A percentile compares a stretch with the other conserved stretches of the same genome.
Evolutionary conservation across 257 asterid genomes (phyloP).

Genomic region (Rehmannia glutinosa): DNA sequence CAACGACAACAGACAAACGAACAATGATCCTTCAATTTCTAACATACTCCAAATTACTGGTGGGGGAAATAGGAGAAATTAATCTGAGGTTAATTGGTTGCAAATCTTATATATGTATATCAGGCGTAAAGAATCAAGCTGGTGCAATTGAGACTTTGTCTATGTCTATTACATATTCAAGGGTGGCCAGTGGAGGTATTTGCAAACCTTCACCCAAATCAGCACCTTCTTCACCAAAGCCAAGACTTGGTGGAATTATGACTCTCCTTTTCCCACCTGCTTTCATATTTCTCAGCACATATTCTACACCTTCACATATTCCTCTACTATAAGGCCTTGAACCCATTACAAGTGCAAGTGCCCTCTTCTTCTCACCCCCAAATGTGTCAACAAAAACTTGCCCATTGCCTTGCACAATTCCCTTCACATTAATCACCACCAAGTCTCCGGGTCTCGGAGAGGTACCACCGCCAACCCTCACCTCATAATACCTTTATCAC

Average conservation of each 20-base stretch:
- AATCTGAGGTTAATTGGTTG: too few species aligned
- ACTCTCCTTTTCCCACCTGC: conserved; percentile 83
- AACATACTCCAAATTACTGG: too few species aligned
- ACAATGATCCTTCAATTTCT: too few species aligned
- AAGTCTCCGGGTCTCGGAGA: conserved; percentile 61
- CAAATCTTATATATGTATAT: too few species aligned
- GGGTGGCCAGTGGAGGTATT: conserved; percentile 76
- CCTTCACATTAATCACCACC: conserved; percentile 77
- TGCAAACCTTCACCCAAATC: conserved; percentile 67
- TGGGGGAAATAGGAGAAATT: too few species aligned
- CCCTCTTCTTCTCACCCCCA: conserved; percentile 40
- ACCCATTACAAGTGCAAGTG: conserved; percentile 79
- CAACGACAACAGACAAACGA: too few species aligned
- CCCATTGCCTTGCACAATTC: conserved; percentile 51
- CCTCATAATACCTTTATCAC: conserved; percentile 49
- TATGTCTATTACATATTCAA: conserved; percentile 66
- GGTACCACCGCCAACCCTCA: conserved; percentile 73
- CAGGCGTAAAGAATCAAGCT: too few species aligned
- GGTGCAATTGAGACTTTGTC: conserved; percentile 88
- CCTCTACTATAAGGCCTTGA: conserved; percentile 81
- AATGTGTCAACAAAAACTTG: conserved; percentile 68
- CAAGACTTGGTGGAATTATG: conserved; percentile 54
- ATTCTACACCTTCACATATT: conserved; percentile 79
- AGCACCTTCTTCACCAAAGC: conserved; percentile 86
- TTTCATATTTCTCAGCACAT: conserved; percentile 52